These are phyloP conservation scores for Musa itinerans DNA, from an alignment of 176 grass and related monocot genomes.

Conservation along the genomic window DNA sequence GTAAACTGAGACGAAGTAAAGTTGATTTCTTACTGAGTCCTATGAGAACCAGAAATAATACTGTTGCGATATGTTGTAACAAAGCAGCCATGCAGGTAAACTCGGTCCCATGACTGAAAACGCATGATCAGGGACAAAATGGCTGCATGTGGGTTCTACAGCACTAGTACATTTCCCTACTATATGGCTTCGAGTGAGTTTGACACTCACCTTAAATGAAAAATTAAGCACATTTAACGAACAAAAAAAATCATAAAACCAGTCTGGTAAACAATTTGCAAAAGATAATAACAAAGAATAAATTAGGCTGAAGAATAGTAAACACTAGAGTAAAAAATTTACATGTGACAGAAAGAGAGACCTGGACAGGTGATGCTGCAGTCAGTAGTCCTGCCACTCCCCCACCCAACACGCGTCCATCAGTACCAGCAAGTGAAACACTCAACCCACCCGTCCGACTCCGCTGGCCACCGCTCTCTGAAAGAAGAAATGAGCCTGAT, in stretches of 20 bases:
- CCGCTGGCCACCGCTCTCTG: conserved; percentile 60
- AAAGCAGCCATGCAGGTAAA: too few relatives aligned
- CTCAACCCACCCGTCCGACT: conserved; percentile 85
- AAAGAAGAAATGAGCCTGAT: conserved; percentile 73
- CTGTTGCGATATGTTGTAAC: too few relatives aligned
- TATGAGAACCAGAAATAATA: too few relatives aligned
- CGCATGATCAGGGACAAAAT: too few relatives aligned
- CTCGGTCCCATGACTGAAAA: too few relatives aligned
- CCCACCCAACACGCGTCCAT: conserved; percentile 85
- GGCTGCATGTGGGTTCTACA: too few relatives aligned
- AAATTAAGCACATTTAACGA: too few relatives aligned
- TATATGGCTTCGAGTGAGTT: too few relatives aligned
- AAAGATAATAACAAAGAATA: not conserved
- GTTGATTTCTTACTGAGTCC: too few relatives aligned
- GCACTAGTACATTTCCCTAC: too few relatives aligned
- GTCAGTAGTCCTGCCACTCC: conserved; percentile 80
- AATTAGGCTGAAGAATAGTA: not conserved
- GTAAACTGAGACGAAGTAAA: too few relatives aligned
- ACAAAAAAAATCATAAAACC: not conserved
- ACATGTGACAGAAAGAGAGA: conserved; percentile 22
- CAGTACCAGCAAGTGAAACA: conserved; percentile 81
- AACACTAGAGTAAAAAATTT: not conserved
- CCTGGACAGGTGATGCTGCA: conserved; percentile 92
- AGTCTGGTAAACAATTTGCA: not conserved
- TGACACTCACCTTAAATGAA: too few relatives aligned